Evolutionary conservation across 2,329 filamentous ascomycete species (phyloP).

Genomic region (Diaporthe capsici): DNA sequence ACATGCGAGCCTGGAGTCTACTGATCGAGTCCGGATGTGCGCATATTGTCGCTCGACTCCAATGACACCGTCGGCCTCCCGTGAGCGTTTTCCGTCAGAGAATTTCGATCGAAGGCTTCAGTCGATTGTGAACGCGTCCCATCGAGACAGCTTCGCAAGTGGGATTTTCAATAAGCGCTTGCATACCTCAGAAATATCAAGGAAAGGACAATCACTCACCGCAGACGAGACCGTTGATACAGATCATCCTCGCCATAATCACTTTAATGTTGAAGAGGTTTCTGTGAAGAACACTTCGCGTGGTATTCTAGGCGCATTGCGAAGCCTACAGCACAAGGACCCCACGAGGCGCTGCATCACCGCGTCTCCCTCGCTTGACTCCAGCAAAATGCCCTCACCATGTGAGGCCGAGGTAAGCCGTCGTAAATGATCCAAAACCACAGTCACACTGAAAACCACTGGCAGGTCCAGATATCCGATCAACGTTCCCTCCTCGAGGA

Average conservation of each 20-base stretch:
- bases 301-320: neutral
- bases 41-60: neutral
- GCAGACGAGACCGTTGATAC: neutral
- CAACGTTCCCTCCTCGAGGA: neutral
- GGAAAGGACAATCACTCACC: neutral
- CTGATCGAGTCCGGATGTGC: neutral
- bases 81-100: neutral
- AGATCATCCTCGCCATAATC: neutral
- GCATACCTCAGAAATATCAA: constrained; percentile 18
- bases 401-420: neutral
- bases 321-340: neutral
- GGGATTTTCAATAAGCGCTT: neutral
- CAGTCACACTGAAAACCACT: neutral
- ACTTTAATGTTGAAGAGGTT: neutral
- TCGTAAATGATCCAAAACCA: neutral
- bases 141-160: neutral
- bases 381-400: neutral
- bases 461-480: neutral
- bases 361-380: neutral
- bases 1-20: neutral
- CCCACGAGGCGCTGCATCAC: no score
- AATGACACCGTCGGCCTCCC: neutral
- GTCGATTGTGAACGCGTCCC: neutral
- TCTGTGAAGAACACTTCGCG: neutral
- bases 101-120: constrained; percentile 19